phyloP scores from a whole-genome alignment of 2,329 filamentous ascomycete species.

The Amauroascus niger region DNA sequence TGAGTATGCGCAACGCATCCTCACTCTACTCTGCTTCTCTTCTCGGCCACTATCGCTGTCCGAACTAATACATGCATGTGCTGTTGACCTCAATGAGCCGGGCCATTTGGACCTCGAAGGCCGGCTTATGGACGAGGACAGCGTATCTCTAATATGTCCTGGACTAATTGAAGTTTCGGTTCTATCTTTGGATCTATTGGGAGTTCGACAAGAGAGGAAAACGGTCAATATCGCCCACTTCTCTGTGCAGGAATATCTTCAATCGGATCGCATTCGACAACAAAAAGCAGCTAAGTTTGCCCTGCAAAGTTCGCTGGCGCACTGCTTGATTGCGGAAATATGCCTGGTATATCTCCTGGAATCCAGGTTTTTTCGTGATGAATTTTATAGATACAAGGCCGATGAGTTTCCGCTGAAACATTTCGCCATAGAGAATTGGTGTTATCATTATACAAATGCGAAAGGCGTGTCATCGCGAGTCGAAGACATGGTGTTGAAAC shows the following conservation, averaged over 20 bases:
- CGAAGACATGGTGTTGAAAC: no score
- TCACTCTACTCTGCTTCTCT: conserved; percentile 23
- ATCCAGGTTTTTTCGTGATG: not conserved
- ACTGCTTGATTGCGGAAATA: conserved; percentile 3
- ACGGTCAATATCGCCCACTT: conserved; percentile 25
- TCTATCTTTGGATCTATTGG: no score
- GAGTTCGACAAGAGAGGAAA: no score
- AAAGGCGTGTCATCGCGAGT: no score
- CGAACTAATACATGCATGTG: no score
- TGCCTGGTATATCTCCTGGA: conserved; percentile 8
- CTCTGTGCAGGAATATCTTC: conserved; percentile 28
- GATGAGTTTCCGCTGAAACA: not conserved
- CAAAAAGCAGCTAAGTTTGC: not conserved
- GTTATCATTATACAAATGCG: no score
- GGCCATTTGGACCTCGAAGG: no score
- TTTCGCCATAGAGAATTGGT: no score
- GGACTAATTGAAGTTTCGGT: conserved; percentile 18
- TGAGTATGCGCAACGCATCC: conserved; percentile 21
- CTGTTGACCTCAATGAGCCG: no score
- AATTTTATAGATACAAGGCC: not conserved
- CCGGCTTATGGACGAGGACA: no score
- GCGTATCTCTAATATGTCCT: not conserved
- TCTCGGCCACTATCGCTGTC: no score
- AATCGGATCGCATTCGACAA: conserved; percentile 20
- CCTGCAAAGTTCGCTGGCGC: not conserved